Evolutionary conservation across 2,329 filamentous ascomycete species (phyloP), one percentile per base, ranked within the genome.

Genomic region (Calonectria pteridis): DNA sequence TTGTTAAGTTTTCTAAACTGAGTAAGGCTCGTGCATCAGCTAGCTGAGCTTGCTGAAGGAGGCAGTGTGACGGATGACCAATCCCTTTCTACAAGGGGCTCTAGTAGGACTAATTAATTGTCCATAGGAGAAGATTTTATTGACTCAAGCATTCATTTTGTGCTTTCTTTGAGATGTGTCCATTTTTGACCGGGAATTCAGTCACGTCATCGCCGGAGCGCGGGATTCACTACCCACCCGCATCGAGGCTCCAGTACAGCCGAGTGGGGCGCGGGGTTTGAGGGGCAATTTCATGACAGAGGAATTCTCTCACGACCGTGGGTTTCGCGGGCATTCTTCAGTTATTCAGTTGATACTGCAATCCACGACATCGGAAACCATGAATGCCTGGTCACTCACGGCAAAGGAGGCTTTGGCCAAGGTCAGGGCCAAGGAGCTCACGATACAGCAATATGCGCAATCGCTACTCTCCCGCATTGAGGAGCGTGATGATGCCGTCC

Each of bases 361-460:
- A 9, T 26, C 16, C 13, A 6, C n/a, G 7, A 3, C n/a, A 2
- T 7, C 37, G 2, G n/a, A 28, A 23, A 49, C 14, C 6, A 66
- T 66, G 63, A 50, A 50, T 51, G 43, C 29, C 11, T 66, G 46
- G 31, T 50, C 31, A 3, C 63, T 66, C 20, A 66, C 63, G 13
- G 63, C 63, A 3, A 66, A 49, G n/a, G 63, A 51, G 18, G 63
- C 63, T 11, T 13, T 66, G 46, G 40, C 29, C 20, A 67, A 67
- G 31, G 33, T 67, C 64, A 67, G 49, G 35, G 64, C 35, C 16
- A 35, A 43, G 33, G 64, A 67, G 23, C 35, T 53, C 23, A 53
- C 64, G 7, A 50, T 66, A 7, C 28, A 66, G n/a, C 43, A 66
- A 20, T 66, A 66, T 51, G 63, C 63, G 20, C 26, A 6, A 6